Conservation (phyloP, 768 basidiomycete genomes). For the Termitomyces heimii region DNA sequence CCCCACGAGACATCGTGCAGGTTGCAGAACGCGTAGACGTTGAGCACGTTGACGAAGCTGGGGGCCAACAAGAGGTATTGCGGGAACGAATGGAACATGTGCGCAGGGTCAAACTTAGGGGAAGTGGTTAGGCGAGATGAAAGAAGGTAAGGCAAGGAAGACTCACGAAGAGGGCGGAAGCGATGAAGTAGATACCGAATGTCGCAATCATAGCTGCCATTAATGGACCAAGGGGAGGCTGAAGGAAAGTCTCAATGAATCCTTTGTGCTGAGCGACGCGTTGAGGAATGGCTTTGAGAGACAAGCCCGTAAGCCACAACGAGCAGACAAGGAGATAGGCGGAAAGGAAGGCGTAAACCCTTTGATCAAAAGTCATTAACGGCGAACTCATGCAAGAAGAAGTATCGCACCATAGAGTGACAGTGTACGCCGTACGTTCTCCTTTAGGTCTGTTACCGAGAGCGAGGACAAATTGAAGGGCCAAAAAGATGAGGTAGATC, state of each 20-base stretch:
- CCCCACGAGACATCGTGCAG: conserved; percentile 94
- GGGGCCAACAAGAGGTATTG: conserved; percentile 88
- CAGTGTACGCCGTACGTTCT: conserved; percentile 64
- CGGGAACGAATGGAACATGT: conserved; percentile 91
- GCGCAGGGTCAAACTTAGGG: conserved; percentile 89
- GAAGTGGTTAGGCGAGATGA: neutral
- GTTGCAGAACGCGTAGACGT: conserved; percentile 97
- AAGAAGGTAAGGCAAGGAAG: neutral
- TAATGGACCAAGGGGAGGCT: conserved; percentile 73
- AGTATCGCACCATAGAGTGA: conserved; percentile 65
- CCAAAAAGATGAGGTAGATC: conserved; percentile 86
- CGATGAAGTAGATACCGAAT: conserved; percentile 80
- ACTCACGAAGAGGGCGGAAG: conserved; percentile 82
- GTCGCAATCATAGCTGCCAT: conserved; percentile 87
- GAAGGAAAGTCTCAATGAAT: conserved; percentile 59
- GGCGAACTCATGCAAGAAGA: neutral
- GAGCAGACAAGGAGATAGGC: conserved; percentile 86
- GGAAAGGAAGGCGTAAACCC: conserved; percentile 83
- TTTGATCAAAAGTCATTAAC: conserved; percentile 14
- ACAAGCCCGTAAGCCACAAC: conserved; percentile 72
- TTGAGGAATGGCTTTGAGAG: conserved; percentile 60
- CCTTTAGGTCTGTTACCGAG: conserved; percentile 84
- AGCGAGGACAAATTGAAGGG: conserved; percentile 52
- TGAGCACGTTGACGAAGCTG: conserved; percentile 90
- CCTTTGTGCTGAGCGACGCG: conserved; percentile 42